phyloP scores from a whole-genome alignment of 495 filamentous ascomycete genomes.

The Pyrenula massariospora region DNA sequence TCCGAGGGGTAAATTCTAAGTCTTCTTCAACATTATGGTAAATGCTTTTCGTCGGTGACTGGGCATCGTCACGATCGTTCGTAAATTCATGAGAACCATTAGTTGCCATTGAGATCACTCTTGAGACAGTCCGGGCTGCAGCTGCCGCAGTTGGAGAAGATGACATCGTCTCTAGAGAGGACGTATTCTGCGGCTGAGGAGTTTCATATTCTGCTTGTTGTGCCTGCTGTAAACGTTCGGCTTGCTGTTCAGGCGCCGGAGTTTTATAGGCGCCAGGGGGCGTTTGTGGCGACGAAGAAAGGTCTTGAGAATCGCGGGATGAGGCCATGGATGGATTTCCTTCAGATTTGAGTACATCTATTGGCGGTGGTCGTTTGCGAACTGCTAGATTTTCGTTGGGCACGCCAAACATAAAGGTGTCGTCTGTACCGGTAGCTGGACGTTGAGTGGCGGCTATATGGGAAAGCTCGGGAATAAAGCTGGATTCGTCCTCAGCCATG shows the following conservation, averaged over 20 bases:
- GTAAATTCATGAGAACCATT: conserved; percentile 12
- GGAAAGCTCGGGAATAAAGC: conserved; percentile 52
- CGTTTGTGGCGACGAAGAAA: conserved; percentile 16
- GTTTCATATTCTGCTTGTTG: conserved; percentile 11
- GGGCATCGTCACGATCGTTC: conserved; percentile 22
- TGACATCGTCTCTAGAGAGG: conserved; percentile 45
- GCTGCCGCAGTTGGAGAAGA: conserved; percentile 60
- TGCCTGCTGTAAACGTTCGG: conserved; percentile 12
- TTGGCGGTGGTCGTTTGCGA: conserved; percentile 9
- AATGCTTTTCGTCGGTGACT: conserved; percentile 13
- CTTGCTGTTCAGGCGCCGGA: conserved; percentile 22
- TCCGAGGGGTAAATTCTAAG: conserved; percentile 20
- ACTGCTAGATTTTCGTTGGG: conserved; percentile 13
- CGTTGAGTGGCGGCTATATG: conserved; percentile 18
- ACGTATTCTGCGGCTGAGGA: conserved; percentile 30
- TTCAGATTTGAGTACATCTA: conserved; percentile 18
- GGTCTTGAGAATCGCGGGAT: conserved; percentile 9
- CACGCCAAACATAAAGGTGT: conserved; percentile 31
- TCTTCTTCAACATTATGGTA: conserved; percentile 15
- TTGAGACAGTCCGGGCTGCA: conserved; percentile 42
- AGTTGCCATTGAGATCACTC: conserved; percentile 35
- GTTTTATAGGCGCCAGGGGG: conserved; percentile 35
- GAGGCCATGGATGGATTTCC: conserved; percentile 7
- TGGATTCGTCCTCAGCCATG: conserved; percentile 73
- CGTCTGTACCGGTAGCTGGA: conserved; percentile 19